Conservation (phyloP, 768 basidiomycete species). For the Boletellus ananas region DNA sequence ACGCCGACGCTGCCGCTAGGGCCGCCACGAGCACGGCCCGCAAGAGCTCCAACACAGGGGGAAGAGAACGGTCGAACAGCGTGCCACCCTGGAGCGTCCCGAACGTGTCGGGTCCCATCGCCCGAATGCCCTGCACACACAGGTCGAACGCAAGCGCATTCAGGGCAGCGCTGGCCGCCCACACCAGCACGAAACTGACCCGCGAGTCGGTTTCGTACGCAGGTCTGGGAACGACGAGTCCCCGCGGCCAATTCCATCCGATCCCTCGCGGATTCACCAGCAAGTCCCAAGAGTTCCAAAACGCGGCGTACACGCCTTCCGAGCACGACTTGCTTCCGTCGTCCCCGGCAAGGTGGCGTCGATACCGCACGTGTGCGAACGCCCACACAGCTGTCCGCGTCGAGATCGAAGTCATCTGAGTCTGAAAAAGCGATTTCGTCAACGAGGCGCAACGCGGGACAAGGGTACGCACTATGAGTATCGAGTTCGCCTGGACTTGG, state of each 20-base stretch:
- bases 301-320: constrained; percentile 8
- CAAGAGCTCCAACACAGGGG: constrained; percentile 28
- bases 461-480: constrained; percentile 17
- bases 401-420: constrained; percentile 10
- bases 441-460: not conserved
- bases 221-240: constrained; percentile 15
- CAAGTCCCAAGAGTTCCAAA: constrained; percentile 29
- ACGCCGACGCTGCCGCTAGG: constrained; percentile 41
- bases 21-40: constrained; percentile 44
- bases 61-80: constrained; percentile 34
- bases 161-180: not conserved
- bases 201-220: constrained; percentile 8
- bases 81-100: constrained; percentile 30
- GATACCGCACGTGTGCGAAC: constrained; percentile 13
- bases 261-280: constrained; percentile 22
- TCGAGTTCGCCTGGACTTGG: constrained; percentile 13
- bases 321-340: not conserved
- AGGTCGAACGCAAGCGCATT: constrained; percentile 17
- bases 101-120: constrained; percentile 40
- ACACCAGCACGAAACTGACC: constrained; percentile 8
- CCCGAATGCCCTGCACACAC: constrained; percentile 10
- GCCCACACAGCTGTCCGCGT: constrained; percentile 22
- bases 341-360: constrained; percentile 1
- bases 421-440: constrained; percentile 7
- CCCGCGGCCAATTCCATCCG: constrained; percentile 27